These are phyloP conservation scores for Curvularia sp. DNA, from an alignment of 2,329 filamentous ascomycete species.

Conservation along the genomic window DNA sequence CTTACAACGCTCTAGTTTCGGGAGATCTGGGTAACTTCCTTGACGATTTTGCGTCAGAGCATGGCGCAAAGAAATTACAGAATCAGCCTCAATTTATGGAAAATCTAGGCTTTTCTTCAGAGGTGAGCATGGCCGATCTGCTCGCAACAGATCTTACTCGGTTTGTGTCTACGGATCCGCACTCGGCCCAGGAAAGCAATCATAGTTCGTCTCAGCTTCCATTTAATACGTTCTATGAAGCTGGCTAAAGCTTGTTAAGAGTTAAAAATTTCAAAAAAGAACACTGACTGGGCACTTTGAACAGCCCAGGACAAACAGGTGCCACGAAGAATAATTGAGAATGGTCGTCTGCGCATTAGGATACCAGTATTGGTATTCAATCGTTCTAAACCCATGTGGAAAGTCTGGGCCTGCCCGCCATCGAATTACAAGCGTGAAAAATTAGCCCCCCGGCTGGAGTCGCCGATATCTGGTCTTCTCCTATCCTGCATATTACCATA, in stretches of 20 bases:
- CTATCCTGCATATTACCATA: not conserved
- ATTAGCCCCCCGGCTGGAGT: not conserved
- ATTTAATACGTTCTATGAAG: constrained; percentile 32
- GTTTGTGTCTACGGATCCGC: constrained; percentile 46
- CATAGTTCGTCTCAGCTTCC: constrained; percentile 30
- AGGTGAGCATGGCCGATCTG: constrained; percentile 65
- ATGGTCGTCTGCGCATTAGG: not conserved
- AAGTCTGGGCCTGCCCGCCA: not conserved
- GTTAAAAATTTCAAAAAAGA: not conserved
- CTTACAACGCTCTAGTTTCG: constrained; percentile 47
- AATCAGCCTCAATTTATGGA: constrained; percentile 70
- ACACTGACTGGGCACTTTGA: not conserved
- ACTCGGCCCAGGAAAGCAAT: constrained; percentile 32
- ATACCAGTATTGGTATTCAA: not conserved
- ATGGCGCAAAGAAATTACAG: constrained; percentile 61
- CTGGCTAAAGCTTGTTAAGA: constrained; percentile 10
- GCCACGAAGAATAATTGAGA: not conserved
- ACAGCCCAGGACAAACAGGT: not conserved
- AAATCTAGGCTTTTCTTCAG: constrained; percentile 69
- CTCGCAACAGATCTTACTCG: constrained; percentile 45
- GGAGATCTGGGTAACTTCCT: constrained; percentile 60
- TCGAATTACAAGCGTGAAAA: constrained; percentile 14
- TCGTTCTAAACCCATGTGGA: not conserved
- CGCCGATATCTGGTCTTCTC: not conserved
- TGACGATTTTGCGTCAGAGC: constrained; percentile 64